A percentile compares a stretch with the other conserved stretches of the same genome.
Evolutionary conservation across 176 grass and related monocot species (phyloP).

Genomic region (Triticum urartu): DNA sequence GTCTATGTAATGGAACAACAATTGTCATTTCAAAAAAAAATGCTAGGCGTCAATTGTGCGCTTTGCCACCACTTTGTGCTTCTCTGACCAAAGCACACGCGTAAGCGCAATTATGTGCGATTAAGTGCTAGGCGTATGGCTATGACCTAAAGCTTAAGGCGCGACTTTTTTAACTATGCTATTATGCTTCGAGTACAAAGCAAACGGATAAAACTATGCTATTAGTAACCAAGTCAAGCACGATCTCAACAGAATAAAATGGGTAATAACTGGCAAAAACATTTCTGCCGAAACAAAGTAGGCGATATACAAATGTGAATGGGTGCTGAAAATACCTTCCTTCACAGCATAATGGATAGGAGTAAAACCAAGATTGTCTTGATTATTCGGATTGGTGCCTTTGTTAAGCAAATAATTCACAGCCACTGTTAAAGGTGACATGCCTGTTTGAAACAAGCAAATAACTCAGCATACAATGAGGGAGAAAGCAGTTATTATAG

Average conservation of each 20-base stretch:
- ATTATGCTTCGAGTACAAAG: neutral
- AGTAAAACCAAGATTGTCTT: slow-evolving; percentile 24
- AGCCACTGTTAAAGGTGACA: slow-evolving; percentile 34
- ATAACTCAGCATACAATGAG: neutral
- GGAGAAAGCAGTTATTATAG: no score
- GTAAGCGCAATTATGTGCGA: no score
- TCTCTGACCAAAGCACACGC: no score
- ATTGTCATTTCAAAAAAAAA: no score
- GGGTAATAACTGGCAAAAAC: neutral
- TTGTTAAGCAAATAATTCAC: slow-evolving; percentile 34
- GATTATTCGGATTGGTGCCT: slow-evolving; percentile 30
- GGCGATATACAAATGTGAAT: neutral
- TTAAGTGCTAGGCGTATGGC: no score
- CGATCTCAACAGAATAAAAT: neutral
- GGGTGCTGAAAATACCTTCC: slow-evolving; percentile 5
- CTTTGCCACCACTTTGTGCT: no score
- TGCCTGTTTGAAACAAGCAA: slow-evolving; percentile 10
- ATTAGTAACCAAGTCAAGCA: neutral
- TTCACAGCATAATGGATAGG: slow-evolving; percentile 40
- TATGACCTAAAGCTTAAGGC: no score
- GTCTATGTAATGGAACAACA: no score
- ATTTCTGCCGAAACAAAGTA: neutral
- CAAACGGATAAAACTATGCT: neutral
- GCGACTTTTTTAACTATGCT: no score
- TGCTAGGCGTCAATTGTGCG: no score